These are phyloP conservation scores for Neckera pumila DNA, from an alignment of 225 moss, liverwort and hornwort genomes.

Conservation along the genomic window DNA sequence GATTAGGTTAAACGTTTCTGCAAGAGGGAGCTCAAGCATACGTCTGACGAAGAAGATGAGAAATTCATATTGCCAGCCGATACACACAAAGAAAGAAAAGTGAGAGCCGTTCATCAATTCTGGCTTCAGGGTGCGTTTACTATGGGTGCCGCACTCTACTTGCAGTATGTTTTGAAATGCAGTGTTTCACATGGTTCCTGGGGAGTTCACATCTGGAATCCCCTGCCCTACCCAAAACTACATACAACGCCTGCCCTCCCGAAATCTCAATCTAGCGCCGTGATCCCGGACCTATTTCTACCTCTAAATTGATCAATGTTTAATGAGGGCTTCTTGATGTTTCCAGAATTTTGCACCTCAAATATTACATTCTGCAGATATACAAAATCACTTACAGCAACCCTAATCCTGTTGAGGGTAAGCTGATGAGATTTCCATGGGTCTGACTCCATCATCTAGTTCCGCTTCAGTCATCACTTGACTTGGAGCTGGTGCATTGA, in stretches of 20 bases:
- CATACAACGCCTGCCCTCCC: not conserved
- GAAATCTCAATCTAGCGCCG: not conserved
- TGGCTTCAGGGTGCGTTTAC: not conserved
- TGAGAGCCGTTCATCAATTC: not conserved
- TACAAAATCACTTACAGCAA: not conserved
- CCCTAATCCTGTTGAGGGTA: conserved; percentile 15
- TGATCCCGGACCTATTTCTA: not conserved
- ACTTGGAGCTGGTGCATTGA: not conserved
- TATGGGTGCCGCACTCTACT: not conserved
- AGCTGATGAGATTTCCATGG: conserved; percentile 5
- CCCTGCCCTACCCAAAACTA: not conserved
- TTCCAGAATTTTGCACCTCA: not conserved
- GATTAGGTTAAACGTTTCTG: not conserved
- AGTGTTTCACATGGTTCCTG: not conserved
- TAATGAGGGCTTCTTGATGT: not conserved
- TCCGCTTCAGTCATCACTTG: not conserved
- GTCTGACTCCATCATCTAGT: not conserved
- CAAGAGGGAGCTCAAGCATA: not conserved
- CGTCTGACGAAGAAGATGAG: not conserved
- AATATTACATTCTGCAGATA: not conserved
- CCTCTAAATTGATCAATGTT: not conserved
- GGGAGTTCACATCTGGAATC: not conserved
- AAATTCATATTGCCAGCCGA: not conserved
- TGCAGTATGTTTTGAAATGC: not conserved
- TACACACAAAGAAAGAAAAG: not conserved